These are phyloP conservation scores for Vigna radiata DNA, from an alignment of 306 rosid species.

Conservation along the genomic window DNA sequence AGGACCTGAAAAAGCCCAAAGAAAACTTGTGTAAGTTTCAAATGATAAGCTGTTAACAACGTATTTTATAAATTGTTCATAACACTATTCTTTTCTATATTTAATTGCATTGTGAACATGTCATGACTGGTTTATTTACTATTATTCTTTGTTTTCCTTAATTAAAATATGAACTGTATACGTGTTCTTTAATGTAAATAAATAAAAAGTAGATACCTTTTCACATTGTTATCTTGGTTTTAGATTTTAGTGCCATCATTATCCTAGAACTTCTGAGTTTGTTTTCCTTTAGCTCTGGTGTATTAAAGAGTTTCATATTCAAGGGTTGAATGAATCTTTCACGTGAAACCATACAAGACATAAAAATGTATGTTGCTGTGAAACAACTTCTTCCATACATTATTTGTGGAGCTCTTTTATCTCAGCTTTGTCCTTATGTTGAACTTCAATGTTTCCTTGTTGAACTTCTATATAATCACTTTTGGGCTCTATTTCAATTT, in stretches of 20 bases:
- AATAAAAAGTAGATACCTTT: constrained; percentile 1
- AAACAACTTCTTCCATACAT: not conserved
- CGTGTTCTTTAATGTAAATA: not conserved
- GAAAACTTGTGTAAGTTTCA: constrained; percentile 21
- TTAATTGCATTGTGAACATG: not conserved
- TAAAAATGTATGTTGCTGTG: not conserved
- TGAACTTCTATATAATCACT: not conserved
- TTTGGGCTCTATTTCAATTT: not conserved
- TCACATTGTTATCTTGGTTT: not conserved
- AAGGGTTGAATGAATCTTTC: not conserved
- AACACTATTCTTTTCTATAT: too few species aligned
- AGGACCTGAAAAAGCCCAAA: constrained; percentile 50
- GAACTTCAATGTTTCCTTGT: not conserved
- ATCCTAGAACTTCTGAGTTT: not conserved
- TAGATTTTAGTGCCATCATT: not conserved
- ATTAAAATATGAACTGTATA: constrained; percentile 4
- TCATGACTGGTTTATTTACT: not conserved
- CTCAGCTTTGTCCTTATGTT: not conserved
- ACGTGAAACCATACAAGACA: not conserved
- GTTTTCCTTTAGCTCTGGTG: not conserved
- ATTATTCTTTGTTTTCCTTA: constrained; percentile 3
- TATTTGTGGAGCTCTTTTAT: not conserved
- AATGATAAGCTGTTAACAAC: constrained; percentile 24
- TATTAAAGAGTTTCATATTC: not conserved
- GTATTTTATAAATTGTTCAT: not conserved